Evolutionary conservation across 148 eudicot species (phyloP).

Genomic region (Agrostemma githago): DNA sequence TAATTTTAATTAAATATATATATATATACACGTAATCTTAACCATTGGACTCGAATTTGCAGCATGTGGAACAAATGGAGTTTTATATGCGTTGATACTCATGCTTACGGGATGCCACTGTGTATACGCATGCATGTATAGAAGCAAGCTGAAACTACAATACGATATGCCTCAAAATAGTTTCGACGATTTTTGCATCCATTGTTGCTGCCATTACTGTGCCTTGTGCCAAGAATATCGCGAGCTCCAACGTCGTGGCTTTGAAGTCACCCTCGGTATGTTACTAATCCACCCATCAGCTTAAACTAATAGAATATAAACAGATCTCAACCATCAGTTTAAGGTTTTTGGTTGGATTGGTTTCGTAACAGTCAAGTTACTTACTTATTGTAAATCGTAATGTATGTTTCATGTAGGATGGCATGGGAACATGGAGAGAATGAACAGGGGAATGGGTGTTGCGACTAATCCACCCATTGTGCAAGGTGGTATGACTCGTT

Average conservation of each 20-base stretch:
- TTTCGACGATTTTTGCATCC: constrained; percentile 27
- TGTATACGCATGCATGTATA: constrained; percentile 32
- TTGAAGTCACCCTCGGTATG: constrained; percentile 26
- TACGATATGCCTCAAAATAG: constrained; percentile 24
- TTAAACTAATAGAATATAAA: too few species aligned
- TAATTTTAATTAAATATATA: background rate
- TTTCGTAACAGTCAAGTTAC: too few species aligned
- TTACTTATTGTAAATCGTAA: too few species aligned
- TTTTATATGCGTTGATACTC: constrained; percentile 19
- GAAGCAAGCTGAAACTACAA: constrained; percentile 31
- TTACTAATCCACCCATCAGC: too few species aligned
- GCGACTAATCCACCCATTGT: constrained; percentile 14
- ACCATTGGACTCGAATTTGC: background rate
- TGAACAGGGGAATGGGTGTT: constrained; percentile 7
- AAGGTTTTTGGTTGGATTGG: too few species aligned
- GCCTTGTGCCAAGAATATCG: constrained; percentile 42
- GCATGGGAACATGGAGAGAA: constrained; percentile 28
- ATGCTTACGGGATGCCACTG: constrained; percentile 19
- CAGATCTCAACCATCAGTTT: too few species aligned
- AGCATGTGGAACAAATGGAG: constrained; percentile 31
- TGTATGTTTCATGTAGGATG: constrained; percentile 20
- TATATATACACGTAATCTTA: background rate
- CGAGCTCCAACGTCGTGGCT: constrained; percentile 35
- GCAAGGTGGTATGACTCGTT: constrained; percentile 24
- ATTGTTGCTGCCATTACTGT: constrained; percentile 32